These are phyloP conservation scores for Oryza officinalis DNA, from an alignment of 176 grass and related monocot species.

Conservation along the genomic window DNA sequence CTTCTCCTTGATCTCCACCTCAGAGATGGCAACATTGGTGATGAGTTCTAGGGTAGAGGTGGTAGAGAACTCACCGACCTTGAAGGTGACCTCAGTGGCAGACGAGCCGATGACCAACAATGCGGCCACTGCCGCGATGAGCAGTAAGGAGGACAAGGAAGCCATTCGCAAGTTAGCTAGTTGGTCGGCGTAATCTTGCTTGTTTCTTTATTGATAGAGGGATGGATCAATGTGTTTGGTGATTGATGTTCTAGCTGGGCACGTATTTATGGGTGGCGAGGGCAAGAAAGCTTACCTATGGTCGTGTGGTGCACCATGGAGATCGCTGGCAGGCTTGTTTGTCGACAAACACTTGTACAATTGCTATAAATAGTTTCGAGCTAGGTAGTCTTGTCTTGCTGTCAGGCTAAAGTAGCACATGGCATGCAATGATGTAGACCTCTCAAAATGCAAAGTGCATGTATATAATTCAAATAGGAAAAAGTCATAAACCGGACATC, in stretches of 20 bases:
- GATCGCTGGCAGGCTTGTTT: background rate
- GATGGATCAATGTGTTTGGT: background rate
- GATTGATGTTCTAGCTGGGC: background rate
- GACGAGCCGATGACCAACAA: background rate
- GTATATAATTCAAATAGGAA: too few relatives aligned
- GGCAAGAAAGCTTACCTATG: background rate
- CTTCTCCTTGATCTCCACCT: background rate
- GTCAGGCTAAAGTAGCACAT: too few relatives aligned
- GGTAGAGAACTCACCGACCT: background rate
- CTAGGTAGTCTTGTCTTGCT: too few relatives aligned
- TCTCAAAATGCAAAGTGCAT: too few relatives aligned
- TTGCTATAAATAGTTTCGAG: background rate
- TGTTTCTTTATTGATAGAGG: background rate
- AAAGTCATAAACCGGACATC: too few relatives aligned
- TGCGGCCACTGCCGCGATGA: background rate
- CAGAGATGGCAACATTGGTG: background rate
- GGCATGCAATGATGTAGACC: too few relatives aligned
- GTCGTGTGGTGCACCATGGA: background rate
- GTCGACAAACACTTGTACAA: background rate
- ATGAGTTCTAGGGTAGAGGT: background rate
- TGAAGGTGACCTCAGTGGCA: background rate
- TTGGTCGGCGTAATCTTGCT: too few relatives aligned
- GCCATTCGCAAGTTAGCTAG: background rate
- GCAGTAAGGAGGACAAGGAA: background rate
- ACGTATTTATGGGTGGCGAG: too few relatives aligned